Percentiles rank a stretch among this genome's conserved stretches.
These are phyloP conservation scores for Fusarium napiforme DNA, from an alignment of 2,329 filamentous ascomycete genomes.

Conservation along the genomic window DNA sequence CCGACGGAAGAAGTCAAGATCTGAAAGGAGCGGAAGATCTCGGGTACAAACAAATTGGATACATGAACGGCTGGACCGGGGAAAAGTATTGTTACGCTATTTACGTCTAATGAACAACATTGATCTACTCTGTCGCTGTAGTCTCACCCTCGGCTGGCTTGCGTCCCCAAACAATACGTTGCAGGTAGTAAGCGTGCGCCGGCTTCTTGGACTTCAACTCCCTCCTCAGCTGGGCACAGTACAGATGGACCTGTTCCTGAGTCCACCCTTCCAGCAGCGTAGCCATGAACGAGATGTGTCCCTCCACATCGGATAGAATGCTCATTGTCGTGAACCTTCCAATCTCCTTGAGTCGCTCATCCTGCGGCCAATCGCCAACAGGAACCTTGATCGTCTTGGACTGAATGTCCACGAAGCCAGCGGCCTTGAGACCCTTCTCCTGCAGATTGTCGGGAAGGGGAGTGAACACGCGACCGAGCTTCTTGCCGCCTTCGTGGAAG, in stretches of 20 bases:
- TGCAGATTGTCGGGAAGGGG: conserved; percentile 22
- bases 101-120: conserved; percentile 21
- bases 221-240: conserved; percentile 48
- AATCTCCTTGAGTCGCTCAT: conserved; percentile 30
- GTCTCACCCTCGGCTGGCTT: conserved; percentile 20
- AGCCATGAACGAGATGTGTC: conserved; percentile 48
- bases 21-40: background rate
- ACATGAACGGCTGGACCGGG: conserved; percentile 17
- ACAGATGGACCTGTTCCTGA: conserved; percentile 47
- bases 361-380: conserved; percentile 35
- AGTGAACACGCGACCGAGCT: conserved; percentile 46
- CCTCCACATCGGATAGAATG: conserved; percentile 51
- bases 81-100: conserved; percentile 21
- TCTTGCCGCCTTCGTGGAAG: conserved; percentile 45
- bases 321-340: conserved; percentile 46
- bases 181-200: conserved; percentile 45
- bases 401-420: conserved; percentile 36
- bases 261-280: conserved; percentile 51
- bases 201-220: conserved; percentile 43
- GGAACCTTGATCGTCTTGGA: conserved; percentile 38
- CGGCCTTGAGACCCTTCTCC: conserved; percentile 31
- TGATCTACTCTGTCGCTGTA: background rate
- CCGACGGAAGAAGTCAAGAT: conserved; percentile 22
- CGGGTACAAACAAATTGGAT: background rate
- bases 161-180: conserved; percentile 43